Evolutionary conservation across 208 protist genomes (phyloP), one percentile per base, ranked within the genome.

Genomic region (Trypanosoma caninum): DNA sequence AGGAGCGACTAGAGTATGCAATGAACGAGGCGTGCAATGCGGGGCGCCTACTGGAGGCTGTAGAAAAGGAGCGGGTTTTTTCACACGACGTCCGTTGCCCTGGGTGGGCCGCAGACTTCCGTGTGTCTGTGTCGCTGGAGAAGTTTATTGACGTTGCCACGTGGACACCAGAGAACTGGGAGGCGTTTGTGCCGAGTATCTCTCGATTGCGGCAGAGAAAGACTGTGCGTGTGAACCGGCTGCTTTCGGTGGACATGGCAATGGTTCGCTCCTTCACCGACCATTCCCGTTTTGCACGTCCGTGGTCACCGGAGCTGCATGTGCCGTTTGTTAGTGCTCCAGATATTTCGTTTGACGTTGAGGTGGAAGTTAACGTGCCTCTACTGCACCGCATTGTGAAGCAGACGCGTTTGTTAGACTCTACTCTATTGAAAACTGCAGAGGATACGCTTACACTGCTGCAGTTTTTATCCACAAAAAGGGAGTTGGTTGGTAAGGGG

Each of bases 331-430:
- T 73, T 22, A 73, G 60, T 40, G 59, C 67, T 16, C 65, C 65
- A 2, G 40, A 65, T 4, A 14, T 65, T 2, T 60, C 65, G 14
- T 65, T 64, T 59, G 61, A 68, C 40, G 68, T 91, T 7, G 85
- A 92, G 61, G 42, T 89, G 47, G 82, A 92, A 72, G 52, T 92
- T 8, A 50, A 87, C 46, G 31, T 92, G 13, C 66, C 46, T 10
- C 50, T 33, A 28, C 27, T 92, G 35, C 52, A 82, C 40, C 61
- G 63, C 28, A 75, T 50, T 56, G 85, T 81, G 66, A 74, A 71
- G 59, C 46, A 52, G 13, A 73, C 67, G 41, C 67, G 61, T 10
- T 46, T 72, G 51, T 45, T 78, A 8, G 71, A 79, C 35, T 74
- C 81, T 30, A 75, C 77, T 3, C 58, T 87, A 23, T 42, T 56